Evolutionary conservation across 257 asterid genomes (phyloP), one percentile per base, ranked within the genome.

Genomic region (Rauvolfia tetraphylla): DNA sequence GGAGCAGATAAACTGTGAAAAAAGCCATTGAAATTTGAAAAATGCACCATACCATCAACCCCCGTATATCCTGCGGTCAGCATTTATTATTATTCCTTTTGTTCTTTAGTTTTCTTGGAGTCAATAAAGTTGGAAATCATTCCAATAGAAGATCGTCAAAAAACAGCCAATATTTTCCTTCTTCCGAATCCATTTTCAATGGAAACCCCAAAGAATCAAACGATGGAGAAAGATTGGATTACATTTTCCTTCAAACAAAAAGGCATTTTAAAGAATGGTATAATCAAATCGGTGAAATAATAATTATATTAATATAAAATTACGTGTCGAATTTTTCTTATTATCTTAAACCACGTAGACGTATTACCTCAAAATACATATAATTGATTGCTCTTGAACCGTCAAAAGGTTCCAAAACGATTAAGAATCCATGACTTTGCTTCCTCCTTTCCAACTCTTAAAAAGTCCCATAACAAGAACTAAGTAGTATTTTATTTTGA

Each of bases 91-190:
- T 75, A 38, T 23, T 75, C 72, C 18, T 62, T 63, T 44, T 23
- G 71, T 74, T 44, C 46, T 63, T 10, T 59, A 62, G 53, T 27
- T 10, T 46, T 48, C 46, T 46, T 75, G 61, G 12, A 62, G 62
- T 75, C 62, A 75, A 62, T 14, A 59, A 59, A 74, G 78, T 58
- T 41, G 71, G 78, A 39, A 57, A 74, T n/a, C 18, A 39, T 59
- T 44, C 49, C 31, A 13, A 23, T 22, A 10, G 23, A 41, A 62
- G 25, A 56, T 9, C 29, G 17, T 4, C 22, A 75, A 42, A 49
- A 59, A 22, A 5, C 31, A 8, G 73, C 22, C 36, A 53, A 4
- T 17, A 36, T 4, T 33, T 34, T 17, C 18, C 18, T 10, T 7
- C 66, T 14, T n/a, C 0, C 7, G 17, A 33, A 5, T 5, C 13